Conservation (phyloP, 345 rosid genomes). For the Excoecaria cochinchinensis region DNA sequence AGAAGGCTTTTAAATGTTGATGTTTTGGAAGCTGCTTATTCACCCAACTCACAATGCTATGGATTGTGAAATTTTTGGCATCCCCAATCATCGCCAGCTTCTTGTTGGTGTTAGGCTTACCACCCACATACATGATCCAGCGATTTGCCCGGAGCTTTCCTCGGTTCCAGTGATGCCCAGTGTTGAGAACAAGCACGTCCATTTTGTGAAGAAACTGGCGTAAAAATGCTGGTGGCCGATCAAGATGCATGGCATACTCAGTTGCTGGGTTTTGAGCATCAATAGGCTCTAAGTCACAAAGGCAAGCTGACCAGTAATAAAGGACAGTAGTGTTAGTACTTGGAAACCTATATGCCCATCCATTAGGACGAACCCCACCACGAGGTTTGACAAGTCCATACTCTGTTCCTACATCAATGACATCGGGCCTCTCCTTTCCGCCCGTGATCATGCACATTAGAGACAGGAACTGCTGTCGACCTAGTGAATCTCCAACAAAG, state of each 20-base stretch:
- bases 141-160: constrained; percentile 63
- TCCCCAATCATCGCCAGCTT: constrained; percentile 55
- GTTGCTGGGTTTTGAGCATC: constrained; percentile 44
- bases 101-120: constrained; percentile 49
- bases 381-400: constrained; percentile 52
- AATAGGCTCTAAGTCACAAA: constrained; percentile 64
- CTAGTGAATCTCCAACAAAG: constrained; percentile 85
- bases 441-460: constrained; percentile 80
- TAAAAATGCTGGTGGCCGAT: constrained; percentile 74
- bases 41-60: constrained; percentile 68
- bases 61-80: constrained; percentile 72
- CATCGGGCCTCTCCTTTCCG: constrained; percentile 47
- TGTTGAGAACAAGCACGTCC: constrained; percentile 69
- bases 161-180: constrained; percentile 84
- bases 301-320: constrained; percentile 73
- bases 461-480: constrained; percentile 81
- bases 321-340: constrained; percentile 67
- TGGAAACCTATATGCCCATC: constrained; percentile 77
- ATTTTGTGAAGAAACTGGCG: constrained; percentile 50
- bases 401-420: constrained; percentile 57
- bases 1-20: constrained; percentile 60
- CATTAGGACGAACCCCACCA: constrained; percentile 58
- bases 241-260: constrained; percentile 78
- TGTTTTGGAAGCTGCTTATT: constrained; percentile 55
- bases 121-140: constrained; percentile 76